Evolutionary conservation across 805 yeast genomes (phyloP).

Genomic region (Saccharomycopsis babjevae): DNA sequence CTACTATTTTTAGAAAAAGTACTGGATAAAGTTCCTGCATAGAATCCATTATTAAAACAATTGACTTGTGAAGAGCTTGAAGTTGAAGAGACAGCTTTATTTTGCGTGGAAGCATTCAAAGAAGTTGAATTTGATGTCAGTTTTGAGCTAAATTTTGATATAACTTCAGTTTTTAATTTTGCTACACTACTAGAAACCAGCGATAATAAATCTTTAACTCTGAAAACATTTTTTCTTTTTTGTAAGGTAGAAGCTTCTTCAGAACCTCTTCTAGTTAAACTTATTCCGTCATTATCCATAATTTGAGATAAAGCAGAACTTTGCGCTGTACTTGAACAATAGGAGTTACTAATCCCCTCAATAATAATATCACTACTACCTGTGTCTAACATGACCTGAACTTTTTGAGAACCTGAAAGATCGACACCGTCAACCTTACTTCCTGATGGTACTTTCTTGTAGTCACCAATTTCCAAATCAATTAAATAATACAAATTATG

Average conservation of each 20-base stretch:
- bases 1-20: conserved; percentile 26
- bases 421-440: conserved; percentile 22
- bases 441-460: not conserved
- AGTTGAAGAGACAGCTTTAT: conserved; percentile 2
- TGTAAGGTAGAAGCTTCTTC: not conserved
- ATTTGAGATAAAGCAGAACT: not conserved
- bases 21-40: conserved; percentile 25
- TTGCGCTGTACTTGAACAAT: conserved; percentile 25
- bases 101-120: not conserved
- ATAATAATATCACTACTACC: conserved; percentile 72
- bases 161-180: not conserved
- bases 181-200: not conserved
- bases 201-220: not conserved
- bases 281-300: not conserved
- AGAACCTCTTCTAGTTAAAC: not conserved
- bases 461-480: not conserved
- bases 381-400: conserved; percentile 56
- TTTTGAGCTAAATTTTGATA: not conserved
- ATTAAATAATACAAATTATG: conserved; percentile 1
- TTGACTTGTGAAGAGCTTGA: not conserved
- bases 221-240: conserved; percentile 10
- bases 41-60: conserved; percentile 33
- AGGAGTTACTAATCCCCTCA: conserved; percentile 37
- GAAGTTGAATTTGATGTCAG: not conserved
- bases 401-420: conserved; percentile 38